Evolutionary conservation across 768 basidiomycete genomes (phyloP).

Genomic region (Crassisporium funariophilum): DNA sequence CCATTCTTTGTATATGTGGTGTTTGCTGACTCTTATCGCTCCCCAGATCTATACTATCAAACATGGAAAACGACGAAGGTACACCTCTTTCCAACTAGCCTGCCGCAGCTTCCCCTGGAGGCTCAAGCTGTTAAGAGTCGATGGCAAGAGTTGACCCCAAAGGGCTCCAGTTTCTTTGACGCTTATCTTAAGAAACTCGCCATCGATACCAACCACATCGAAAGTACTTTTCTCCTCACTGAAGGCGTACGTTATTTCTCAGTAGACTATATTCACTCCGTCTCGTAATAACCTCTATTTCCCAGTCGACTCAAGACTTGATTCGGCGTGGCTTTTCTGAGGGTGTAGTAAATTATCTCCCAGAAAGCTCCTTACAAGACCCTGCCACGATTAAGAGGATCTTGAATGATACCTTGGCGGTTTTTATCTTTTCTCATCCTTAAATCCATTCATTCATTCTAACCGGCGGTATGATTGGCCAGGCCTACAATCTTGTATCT

Average conservation of each 20-base stretch:
- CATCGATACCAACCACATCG: conserved; percentile 30
- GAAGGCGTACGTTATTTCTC: too few species aligned
- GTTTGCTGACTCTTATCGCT: conserved; percentile 1
- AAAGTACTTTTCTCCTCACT: conserved; percentile 24
- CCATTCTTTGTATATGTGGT: not conserved
- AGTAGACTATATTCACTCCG: not conserved
- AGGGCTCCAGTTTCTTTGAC: conserved; percentile 12
- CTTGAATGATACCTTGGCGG: conserved; percentile 28
- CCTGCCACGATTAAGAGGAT: conserved; percentile 24
- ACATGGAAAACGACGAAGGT: conserved; percentile 23
- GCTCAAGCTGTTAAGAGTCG: conserved; percentile 18
- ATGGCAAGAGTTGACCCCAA: conserved; percentile 19
- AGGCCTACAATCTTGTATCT: conserved; percentile 23
- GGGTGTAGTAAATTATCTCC: conserved; percentile 15
- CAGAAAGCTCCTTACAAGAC: conserved; percentile 24
- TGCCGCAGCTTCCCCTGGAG: conserved; percentile 22
- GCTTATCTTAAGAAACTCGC: conserved; percentile 23
- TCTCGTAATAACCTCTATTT: not conserved
- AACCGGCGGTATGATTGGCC: not conserved
- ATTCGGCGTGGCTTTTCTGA: conserved; percentile 22
- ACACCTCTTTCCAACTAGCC: conserved; percentile 22
- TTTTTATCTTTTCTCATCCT: conserved; percentile 12
- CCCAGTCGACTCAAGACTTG: conserved; percentile 24
- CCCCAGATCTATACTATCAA: too few species aligned
- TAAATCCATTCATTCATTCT: not conserved